These are phyloP conservation scores for Tilletia caries DNA, from an alignment of 1,284 basidiomycete genomes.

Conservation along the genomic window DNA sequence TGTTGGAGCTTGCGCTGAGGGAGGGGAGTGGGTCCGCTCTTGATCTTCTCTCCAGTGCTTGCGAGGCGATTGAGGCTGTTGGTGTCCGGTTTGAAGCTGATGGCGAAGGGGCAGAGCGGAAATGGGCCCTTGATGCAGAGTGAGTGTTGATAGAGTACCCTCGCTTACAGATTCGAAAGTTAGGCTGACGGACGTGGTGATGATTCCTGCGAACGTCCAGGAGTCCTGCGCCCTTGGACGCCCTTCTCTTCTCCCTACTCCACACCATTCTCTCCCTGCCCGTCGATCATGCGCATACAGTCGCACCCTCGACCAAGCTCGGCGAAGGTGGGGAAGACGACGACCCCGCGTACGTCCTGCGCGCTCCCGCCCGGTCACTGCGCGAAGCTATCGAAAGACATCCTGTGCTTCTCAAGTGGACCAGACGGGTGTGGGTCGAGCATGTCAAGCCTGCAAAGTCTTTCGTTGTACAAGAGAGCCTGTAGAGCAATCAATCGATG, in stretches of 20 bases:
- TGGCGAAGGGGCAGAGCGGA: not conserved
- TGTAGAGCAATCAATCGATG: no score
- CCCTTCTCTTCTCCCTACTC: constrained; percentile 32
- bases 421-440: constrained; percentile 27
- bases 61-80: constrained; percentile 25
- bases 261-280: constrained; percentile 36
- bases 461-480: not conserved
- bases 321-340: constrained; percentile 14
- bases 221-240: constrained; percentile 28
- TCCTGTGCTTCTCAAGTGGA: constrained; percentile 29
- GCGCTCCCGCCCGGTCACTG: not conserved
- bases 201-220: not conserved
- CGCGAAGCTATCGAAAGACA: constrained; percentile 25
- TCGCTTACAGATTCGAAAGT: constrained; percentile 5
- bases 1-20: not conserved
- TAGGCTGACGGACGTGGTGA: not conserved
- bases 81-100: constrained; percentile 23
- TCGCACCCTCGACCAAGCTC: no score
- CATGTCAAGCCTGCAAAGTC: constrained; percentile 20
- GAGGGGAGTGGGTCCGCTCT: not conserved
- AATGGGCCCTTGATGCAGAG: not conserved
- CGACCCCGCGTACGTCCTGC: not conserved
- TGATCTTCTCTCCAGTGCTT: constrained; percentile 17
- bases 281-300: constrained; percentile 14
- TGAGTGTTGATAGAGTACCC: constrained; percentile 9